Base-by-base conservation (phyloP, 305 asterid genomes). In the Fraxinus sp. region DNA sequence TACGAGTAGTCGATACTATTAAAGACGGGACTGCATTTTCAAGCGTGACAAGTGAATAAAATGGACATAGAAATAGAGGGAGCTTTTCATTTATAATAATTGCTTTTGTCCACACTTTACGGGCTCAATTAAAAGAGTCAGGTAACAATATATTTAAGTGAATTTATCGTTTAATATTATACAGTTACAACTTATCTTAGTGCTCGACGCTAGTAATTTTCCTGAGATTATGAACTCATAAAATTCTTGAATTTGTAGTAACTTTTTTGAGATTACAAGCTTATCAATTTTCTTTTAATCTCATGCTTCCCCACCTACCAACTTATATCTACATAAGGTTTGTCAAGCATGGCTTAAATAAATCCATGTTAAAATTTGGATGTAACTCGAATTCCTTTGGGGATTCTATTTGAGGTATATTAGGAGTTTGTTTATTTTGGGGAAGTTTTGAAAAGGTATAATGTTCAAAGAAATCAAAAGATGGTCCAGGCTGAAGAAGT, bases 51-150 rank as follows among this genome's bases (percentile, higher is more conserved):
- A 28, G 74, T 68, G 74, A 68, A 68, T 9, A 68, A 16, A 68
- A 70, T 30, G 76, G 76, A 71, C 76, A 41, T 13, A 71, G 76
- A 32, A 32, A 71, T 14, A 71, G 76, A 71, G 76, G 44, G 76
- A 71, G 24, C 44, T 30, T 70, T 70, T 70, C 16, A 64, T 24
- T 3, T 5, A 55, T 3, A 55, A 55, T 55, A 55, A 55, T 55
- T 55, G 64, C 64, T 5, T 55, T 55, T 55, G 24, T n/a, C 5
- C 57, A 46, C 57, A 4, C 18, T 11, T 36, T 7, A 36, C 41
- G 41, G 41, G 18, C n/a, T 46, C 18, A 46, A 3, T 46, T 46
- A 46, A 46, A 13, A 13, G 57, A 46, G 4, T 13, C 7, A 0
- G 13, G 1, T 10, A 10, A 44, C 2, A 10, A 44, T 10, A 44